Evolutionary conservation across 768 basidiomycete genomes (phyloP).

Genomic region (Kwoniella botswanensis): DNA sequence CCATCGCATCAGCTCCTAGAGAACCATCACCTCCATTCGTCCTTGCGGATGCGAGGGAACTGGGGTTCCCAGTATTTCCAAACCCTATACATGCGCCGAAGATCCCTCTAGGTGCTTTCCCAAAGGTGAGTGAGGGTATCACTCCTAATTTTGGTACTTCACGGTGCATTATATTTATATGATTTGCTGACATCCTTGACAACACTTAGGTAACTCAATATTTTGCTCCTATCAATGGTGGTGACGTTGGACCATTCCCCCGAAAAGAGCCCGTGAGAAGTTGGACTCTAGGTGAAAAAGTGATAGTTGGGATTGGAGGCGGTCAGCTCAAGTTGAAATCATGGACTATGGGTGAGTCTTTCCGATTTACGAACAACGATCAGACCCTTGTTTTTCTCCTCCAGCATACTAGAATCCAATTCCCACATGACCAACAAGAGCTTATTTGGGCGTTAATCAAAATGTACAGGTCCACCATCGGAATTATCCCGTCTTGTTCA

Average conservation of each 20-base stretch:
- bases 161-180: background rate
- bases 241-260: constrained; percentile 42
- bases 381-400: background rate
- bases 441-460: background rate
- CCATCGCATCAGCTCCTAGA: constrained; percentile 8
- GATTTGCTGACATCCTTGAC: background rate
- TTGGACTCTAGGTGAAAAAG: constrained; percentile 34
- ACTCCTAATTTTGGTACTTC: background rate
- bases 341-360: constrained; percentile 40
- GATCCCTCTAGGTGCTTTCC: constrained; percentile 40
- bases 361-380: background rate
- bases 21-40: constrained; percentile 41
- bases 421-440: background rate
- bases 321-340: constrained; percentile 43
- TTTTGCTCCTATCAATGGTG: constrained; percentile 45
- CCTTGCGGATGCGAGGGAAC: constrained; percentile 32
- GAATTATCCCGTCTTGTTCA: constrained; percentile 42
- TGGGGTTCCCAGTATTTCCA: constrained; percentile 45
- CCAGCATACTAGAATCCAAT: background rate
- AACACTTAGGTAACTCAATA: constrained; percentile 38
- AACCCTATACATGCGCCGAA: constrained; percentile 49
- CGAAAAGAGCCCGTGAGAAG: constrained; percentile 42
- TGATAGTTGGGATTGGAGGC: constrained; percentile 39
- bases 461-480: constrained; percentile 39
- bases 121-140: constrained; percentile 32